Conservation (phyloP, 1,139 yeast genomes). For the Candida frijolesensis region DNA sequence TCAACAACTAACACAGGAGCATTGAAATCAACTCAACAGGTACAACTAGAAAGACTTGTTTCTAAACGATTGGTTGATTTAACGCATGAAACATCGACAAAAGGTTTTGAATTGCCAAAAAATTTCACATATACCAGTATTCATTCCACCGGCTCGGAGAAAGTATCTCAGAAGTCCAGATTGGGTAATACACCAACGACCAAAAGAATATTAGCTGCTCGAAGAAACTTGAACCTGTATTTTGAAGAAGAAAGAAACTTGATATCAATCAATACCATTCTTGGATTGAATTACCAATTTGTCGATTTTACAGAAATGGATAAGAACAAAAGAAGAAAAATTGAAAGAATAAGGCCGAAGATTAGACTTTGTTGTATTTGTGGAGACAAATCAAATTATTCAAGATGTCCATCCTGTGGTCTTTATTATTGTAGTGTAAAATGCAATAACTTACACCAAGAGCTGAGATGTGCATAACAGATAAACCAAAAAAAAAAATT, state of each 20-base stretch:
- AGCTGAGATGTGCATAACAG: constrained; percentile 42
- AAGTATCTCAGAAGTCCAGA: constrained; percentile 28
- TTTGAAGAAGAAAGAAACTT: constrained; percentile 51
- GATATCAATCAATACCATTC: constrained; percentile 44
- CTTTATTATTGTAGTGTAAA: constrained; percentile 44
- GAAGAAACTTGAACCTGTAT: constrained; percentile 48
- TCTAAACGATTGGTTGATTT: constrained; percentile 41
- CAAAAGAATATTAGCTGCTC: constrained; percentile 45
- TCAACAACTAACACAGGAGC: constrained; percentile 28
- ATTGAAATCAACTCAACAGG: constrained; percentile 45
- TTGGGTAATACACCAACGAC: constrained; percentile 50
- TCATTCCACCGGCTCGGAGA: constrained; percentile 24
- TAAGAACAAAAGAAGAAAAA: constrained; percentile 18
- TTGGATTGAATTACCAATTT: constrained; percentile 44
- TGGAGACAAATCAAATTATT: constrained; percentile 40
- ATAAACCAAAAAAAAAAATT: neutral
- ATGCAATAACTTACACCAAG: constrained; percentile 44
- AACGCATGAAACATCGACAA: constrained; percentile 32
- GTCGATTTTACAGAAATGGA: constrained; percentile 32
- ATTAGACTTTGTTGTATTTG: constrained; percentile 47
- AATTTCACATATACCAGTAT: constrained; percentile 40
- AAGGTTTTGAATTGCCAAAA: constrained; percentile 45
- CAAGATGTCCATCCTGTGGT: constrained; percentile 46
- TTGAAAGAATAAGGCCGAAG: constrained; percentile 32
- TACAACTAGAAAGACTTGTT: constrained; percentile 44